phyloP scores from a whole-genome alignment of 2,329 filamentous ascomycete genomes.

The Teratosphaeriaceae sp. region DNA sequence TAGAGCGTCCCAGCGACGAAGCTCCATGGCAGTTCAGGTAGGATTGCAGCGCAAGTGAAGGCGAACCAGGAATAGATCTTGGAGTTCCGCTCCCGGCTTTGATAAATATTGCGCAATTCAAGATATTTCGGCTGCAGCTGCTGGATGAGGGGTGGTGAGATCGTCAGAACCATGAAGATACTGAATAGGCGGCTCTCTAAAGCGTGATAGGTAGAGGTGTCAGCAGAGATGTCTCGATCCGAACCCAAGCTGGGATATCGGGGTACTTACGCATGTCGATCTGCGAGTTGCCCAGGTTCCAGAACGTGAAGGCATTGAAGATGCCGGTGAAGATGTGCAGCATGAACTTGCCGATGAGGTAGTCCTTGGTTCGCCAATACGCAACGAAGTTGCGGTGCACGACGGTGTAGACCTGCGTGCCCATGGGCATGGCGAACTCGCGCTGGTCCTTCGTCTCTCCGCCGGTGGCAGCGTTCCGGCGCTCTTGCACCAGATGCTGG shows the following conservation, averaged over 20 bases:
- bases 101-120: slow-evolving; percentile 55
- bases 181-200: slow-evolving; percentile 73
- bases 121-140: slow-evolving; percentile 59
- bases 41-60: slow-evolving; percentile 63
- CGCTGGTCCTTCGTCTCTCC: slow-evolving; percentile 52
- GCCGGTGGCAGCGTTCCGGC: slow-evolving; percentile 27
- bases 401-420: slow-evolving; percentile 59
- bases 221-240: too few species aligned
- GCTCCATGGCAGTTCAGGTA: slow-evolving; percentile 66
- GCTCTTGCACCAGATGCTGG: slow-evolving; percentile 29
- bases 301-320: slow-evolving; percentile 68
- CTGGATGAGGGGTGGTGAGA: slow-evolving; percentile 58
- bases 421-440: slow-evolving; percentile 76
- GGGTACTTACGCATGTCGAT: slow-evolving; percentile 63
- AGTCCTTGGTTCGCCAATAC: slow-evolving; percentile 84
- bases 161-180: slow-evolving; percentile 37
- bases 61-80: slow-evolving; percentile 71
- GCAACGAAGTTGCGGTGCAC: slow-evolving; percentile 75
- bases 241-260: too few species aligned
- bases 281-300: slow-evolving; percentile 58
- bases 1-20: slow-evolving; percentile 62
- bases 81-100: slow-evolving; percentile 54
- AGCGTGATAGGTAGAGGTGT: slow-evolving; percentile 62
- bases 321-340: slow-evolving; percentile 63
- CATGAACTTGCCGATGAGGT: slow-evolving; percentile 64